Conservation (phyloP, 2,329 filamentous ascomycete genomes). For the Pyrenophora teres region DNA sequence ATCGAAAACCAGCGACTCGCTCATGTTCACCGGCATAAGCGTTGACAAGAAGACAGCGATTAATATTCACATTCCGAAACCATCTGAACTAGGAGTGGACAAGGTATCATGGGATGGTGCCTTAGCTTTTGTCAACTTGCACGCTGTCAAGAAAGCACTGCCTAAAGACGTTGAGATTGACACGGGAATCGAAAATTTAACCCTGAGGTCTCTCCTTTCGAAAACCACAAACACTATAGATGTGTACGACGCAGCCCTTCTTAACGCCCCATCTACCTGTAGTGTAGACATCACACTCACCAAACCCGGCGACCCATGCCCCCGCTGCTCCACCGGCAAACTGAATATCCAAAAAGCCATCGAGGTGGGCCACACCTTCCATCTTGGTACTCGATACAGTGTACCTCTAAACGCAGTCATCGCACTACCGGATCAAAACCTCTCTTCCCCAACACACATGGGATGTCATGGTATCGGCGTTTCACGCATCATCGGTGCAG, state of each 20-base stretch:
- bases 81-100: not conserved
- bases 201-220: conserved; percentile 27
- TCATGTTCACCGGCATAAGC: conserved; percentile 67
- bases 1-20: conserved; percentile 17
- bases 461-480: conserved; percentile 96
- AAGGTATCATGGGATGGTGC: conserved; percentile 21
- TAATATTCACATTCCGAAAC: conserved; percentile 54
- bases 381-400: conserved; percentile 88
- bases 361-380: conserved; percentile 93
- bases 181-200: conserved; percentile 62
- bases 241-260: conserved; percentile 30
- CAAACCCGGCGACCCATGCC: conserved; percentile 71
- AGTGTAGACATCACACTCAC: conserved; percentile 65
- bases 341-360: conserved; percentile 74
- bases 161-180: conserved; percentile 67
- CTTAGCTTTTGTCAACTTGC: conserved; percentile 56
- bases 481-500: conserved; percentile 84
- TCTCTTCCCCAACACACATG: conserved; percentile 75
- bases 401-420: conserved; percentile 71
- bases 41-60: conserved; percentile 70
- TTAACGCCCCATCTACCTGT: not conserved
- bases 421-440: conserved; percentile 47
- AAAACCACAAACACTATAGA: conserved; percentile 18
- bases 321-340: conserved; percentile 66
- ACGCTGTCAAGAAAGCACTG: conserved; percentile 66